These are phyloP conservation scores for Phytopythium helicoides DNA, from an alignment of 352 stramenopile genomes.

Conservation along the genomic window DNA sequence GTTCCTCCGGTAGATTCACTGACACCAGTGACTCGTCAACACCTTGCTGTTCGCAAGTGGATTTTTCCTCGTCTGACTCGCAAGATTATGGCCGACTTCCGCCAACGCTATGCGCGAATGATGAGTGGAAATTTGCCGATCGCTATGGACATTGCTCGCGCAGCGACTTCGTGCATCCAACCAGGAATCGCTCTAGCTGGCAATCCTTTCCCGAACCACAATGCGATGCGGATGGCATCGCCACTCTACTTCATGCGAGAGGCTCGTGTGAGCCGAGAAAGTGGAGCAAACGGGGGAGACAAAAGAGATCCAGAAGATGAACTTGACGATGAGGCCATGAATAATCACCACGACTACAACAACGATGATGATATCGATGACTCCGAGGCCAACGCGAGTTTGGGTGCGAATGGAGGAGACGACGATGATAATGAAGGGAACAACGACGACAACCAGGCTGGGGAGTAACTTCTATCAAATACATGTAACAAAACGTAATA, in stretches of 20 bases:
- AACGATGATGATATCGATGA: conserved; percentile 8
- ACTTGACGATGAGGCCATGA: conserved; percentile 10
- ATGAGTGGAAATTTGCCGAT: conserved; percentile 39
- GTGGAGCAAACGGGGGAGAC: neutral
- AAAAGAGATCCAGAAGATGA: conserved; percentile 10
- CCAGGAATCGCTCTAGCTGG: conserved; percentile 25
- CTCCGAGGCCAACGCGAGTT: conserved; percentile 3
- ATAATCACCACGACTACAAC: conserved; percentile 4
- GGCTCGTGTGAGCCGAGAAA: conserved; percentile 8
- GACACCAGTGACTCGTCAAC: conserved; percentile 34
- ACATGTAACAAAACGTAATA: too few relatives aligned
- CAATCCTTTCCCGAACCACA: conserved; percentile 38
- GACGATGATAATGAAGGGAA: conserved; percentile 1
- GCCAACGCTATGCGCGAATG: conserved; percentile 40
- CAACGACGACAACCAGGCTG: conserved; percentile 3
- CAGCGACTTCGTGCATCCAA: conserved; percentile 8
- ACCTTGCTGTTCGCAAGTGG: conserved; percentile 44
- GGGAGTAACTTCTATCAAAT: too few relatives aligned
- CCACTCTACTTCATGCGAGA: conserved; percentile 44
- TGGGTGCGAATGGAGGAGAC: conserved; percentile 10
- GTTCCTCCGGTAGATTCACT: neutral
- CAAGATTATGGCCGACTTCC: conserved; percentile 42
- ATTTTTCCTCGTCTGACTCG: conserved; percentile 39
- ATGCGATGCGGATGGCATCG: conserved; percentile 15
- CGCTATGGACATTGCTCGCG: conserved; percentile 13